Conservation (phyloP, 2,329 filamentous ascomycete species). For the Dendrostoma leiphaemia region DNA sequence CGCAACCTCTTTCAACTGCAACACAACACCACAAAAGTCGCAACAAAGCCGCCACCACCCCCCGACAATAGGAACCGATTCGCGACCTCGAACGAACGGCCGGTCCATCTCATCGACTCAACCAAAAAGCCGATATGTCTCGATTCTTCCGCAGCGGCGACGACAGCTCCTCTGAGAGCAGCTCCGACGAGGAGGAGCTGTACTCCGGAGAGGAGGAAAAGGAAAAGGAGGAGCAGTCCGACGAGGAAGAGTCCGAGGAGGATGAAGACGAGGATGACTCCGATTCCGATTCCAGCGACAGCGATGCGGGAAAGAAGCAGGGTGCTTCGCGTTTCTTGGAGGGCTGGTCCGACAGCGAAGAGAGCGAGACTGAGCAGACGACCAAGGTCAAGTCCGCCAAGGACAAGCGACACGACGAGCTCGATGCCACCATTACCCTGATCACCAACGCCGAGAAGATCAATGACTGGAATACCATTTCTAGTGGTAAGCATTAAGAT, state of each 20-base stretch:
- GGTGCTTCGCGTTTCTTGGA: conserved; percentile 83
- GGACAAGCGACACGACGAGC: conserved; percentile 92
- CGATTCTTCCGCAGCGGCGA: conserved; percentile 91
- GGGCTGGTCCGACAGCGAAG: conserved; percentile 69
- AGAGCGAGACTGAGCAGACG: conserved; percentile 82
- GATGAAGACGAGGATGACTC: conserved; percentile 52
- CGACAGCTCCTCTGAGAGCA: conserved; percentile 94
- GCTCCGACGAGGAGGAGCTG: conserved; percentile 94
- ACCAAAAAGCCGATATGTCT: conserved; percentile 65
- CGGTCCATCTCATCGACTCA: conserved; percentile 1
- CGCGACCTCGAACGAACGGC: conserved; percentile 6
- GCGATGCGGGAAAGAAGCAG: conserved; percentile 62
- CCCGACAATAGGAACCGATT: neutral
- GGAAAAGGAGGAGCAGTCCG: conserved; percentile 51
- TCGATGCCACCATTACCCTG: conserved; percentile 82
- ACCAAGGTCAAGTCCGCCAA: conserved; percentile 95
- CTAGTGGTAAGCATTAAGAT: conserved; percentile 65
- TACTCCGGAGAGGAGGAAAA: conserved; percentile 73
- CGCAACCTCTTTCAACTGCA: conserved; percentile 9
- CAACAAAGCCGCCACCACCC: conserved; percentile 13
- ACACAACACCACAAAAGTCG: conserved; percentile 15
- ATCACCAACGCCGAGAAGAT: conserved; percentile 99
- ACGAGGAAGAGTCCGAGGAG: conserved; percentile 52
- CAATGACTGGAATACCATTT: conserved; percentile 93
- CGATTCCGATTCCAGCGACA: conserved; percentile 49